Base-by-base conservation (phyloP, 2,329 filamentous ascomycete species). In the Alternaria dauci region DNA sequence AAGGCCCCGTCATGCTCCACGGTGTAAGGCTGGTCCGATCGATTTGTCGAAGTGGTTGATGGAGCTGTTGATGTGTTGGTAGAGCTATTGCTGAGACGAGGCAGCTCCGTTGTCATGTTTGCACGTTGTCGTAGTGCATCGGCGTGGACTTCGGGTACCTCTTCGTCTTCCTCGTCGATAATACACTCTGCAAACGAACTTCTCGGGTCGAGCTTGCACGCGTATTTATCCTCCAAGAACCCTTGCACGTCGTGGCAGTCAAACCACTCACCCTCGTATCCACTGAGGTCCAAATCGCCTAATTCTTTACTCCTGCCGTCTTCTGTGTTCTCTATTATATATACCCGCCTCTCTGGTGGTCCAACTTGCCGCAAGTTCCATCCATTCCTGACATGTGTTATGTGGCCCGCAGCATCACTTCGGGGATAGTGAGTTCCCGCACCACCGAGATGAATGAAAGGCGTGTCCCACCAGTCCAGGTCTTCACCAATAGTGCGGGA, bases 161-260 rank as follows among this genome's bases (percentile, higher is more conserved):
- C 63, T 11, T 62, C 61, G 8, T 71, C 71, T 0, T 71, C 71
- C n/a, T 75, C 72, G 6, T 76, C 65, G 8, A 74, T 28, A 2
- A 68, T 18, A 84, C 8, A 85, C 85, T 48, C 84, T 1, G 90
- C 81, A 55, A 86, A 88, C 18, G 90, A 88, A 9, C 85, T 82
- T 9, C 82, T 80, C 0, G 85, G 83, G 9, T 89, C 85, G 52
- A 93, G 87, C 46, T 81, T 74, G 30, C 93, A 85, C 5, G 88
- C 88, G 30, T 86, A 85, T 51, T 86, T 83, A 5, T 75, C 67
- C 41, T 84, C 84, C 3, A 96, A 80, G 72, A 93, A 95, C 12
- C 86, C 83, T 76, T 95, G 90, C 0, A 93, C 88, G 74, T 95
- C 92, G 60, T 91, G 85, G 0, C 88, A 81, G 71, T 95, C 91